phyloP scores from a whole-genome alignment of 1,139 yeast species.

The Candida frijolesensis region DNA sequence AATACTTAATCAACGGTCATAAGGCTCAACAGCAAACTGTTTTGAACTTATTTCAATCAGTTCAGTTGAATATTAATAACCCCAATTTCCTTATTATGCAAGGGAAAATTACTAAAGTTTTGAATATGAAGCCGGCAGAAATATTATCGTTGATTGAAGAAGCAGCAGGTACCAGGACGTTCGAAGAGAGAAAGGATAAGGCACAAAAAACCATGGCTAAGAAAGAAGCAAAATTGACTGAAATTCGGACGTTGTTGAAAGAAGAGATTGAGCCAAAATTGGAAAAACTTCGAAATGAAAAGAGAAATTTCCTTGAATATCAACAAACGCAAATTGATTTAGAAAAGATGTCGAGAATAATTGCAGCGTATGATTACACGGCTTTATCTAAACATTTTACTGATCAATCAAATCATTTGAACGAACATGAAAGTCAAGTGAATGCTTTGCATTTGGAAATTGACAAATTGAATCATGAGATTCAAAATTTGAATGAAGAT shows the following conservation, averaged over 20 bases:
- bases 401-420: conserved; percentile 40
- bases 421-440: conserved; percentile 38
- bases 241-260: conserved; percentile 67
- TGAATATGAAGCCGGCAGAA: conserved; percentile 94
- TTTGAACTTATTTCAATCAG: conserved; percentile 86
- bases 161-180: conserved; percentile 97
- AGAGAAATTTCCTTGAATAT: conserved; percentile 78
- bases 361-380: conserved; percentile 76
- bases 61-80: conserved; percentile 92
- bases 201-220: conserved; percentile 91
- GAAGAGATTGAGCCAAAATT: conserved; percentile 95
- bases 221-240: conserved; percentile 81
- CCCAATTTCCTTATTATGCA: conserved; percentile 98
- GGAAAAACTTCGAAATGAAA: conserved; percentile 78
- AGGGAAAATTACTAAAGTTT: conserved; percentile 94
- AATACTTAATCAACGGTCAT: conserved; percentile 92
- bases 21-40: conserved; percentile 96
- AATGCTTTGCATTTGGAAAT: conserved; percentile 38
- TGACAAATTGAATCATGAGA: conserved; percentile 54
- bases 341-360: conserved; percentile 72
- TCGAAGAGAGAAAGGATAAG: conserved; percentile 89
- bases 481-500: conserved; percentile 62
- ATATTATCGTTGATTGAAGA: conserved; percentile 91
- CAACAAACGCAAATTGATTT: conserved; percentile 83
- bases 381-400: conserved; percentile 43